Evolutionary conservation across 2,329 filamentous ascomycete species (phyloP).

Genomic region (Paraphoma sp.): DNA sequence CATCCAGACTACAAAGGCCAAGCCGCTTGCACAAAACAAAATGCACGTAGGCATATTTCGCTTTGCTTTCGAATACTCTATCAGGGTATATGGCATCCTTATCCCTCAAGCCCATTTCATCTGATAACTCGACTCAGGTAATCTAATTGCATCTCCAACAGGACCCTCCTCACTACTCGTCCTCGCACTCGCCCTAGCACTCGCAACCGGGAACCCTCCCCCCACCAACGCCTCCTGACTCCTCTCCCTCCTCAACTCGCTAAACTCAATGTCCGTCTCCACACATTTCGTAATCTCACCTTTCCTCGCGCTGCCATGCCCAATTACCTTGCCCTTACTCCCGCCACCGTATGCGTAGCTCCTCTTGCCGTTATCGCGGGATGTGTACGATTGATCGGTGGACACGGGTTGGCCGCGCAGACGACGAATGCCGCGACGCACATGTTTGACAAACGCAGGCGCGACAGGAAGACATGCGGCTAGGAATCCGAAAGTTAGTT

Average conservation of each 20-base stretch:
- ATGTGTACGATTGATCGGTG: slow-evolving; percentile 4
- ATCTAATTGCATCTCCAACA: no score
- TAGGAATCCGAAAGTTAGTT: slow-evolving; percentile 21
- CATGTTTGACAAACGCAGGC: slow-evolving; percentile 16
- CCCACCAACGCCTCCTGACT: neutral
- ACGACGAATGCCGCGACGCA: slow-evolving; percentile 2
- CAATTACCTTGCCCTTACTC: neutral
- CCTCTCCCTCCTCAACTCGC: slow-evolving; percentile 5
- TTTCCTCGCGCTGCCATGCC: neutral
- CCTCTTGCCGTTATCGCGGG: neutral
- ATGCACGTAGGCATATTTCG: no score
- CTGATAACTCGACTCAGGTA: neutral
- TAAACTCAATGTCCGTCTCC: slow-evolving; percentile 16
- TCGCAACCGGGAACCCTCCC: neutral
- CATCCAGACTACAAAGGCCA: no score
- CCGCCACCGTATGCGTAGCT: neutral
- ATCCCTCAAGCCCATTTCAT: neutral
- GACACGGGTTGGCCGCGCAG: neutral
- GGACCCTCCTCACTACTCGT: neutral
- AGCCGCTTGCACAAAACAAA: no score
- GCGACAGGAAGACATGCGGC: slow-evolving; percentile 21
- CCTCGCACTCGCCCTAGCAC: neutral
- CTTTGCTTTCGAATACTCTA: no score
- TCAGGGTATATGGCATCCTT: neutral
- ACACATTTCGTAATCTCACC: slow-evolving; percentile 7